These are phyloP conservation scores for Candida tetrigidarum DNA, from an alignment of 1,139 yeast genomes.

Conservation along the genomic window DNA sequence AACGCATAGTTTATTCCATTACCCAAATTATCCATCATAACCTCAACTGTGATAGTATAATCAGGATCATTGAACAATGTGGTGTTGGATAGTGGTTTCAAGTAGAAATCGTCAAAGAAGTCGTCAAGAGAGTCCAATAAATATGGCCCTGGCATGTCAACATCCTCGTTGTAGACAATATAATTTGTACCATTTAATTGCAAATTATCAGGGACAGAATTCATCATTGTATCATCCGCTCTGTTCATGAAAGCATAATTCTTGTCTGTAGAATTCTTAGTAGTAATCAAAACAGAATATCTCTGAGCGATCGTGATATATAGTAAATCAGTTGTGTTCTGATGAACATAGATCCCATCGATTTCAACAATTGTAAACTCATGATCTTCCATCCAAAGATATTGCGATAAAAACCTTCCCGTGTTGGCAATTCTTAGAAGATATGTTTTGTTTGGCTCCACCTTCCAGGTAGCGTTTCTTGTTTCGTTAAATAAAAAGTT, in stretches of 20 bases:
- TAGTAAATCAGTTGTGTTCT: slow-evolving; percentile 54
- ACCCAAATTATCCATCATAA: slow-evolving; percentile 68
- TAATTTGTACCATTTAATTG: slow-evolving; percentile 57
- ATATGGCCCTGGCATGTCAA: slow-evolving; percentile 30
- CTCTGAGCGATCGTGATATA: slow-evolving; percentile 77
- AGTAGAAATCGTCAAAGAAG: slow-evolving; percentile 60
- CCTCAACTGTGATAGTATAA: slow-evolving; percentile 57
- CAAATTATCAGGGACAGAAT: slow-evolving; percentile 57
- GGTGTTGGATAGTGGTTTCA: slow-evolving; percentile 48
- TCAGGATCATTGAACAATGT: slow-evolving; percentile 61
- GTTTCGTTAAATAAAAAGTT: slow-evolving; percentile 68
- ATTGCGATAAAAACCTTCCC: slow-evolving; percentile 77
- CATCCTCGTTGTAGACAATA: slow-evolving; percentile 49
- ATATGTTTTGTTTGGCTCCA: slow-evolving; percentile 67
- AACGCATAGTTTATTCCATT: slow-evolving; percentile 79
- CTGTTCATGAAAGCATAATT: slow-evolving; percentile 67
- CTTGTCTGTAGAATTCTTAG: slow-evolving; percentile 50
- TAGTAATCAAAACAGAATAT: slow-evolving; percentile 60
- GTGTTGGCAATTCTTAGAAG: slow-evolving; percentile 63
- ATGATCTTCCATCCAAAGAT: slow-evolving; percentile 68
- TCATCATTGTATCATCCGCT: slow-evolving; percentile 70
- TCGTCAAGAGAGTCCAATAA: slow-evolving; percentile 26
- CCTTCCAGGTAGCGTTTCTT: slow-evolving; percentile 56
- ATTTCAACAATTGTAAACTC: slow-evolving; percentile 69
- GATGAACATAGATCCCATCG: slow-evolving; percentile 70